Percentiles rank a stretch among this genome's conserved stretches.
Conservation (phyloP, 139 green algal genomes). For the Chlamydomonas applanata region DNA sequence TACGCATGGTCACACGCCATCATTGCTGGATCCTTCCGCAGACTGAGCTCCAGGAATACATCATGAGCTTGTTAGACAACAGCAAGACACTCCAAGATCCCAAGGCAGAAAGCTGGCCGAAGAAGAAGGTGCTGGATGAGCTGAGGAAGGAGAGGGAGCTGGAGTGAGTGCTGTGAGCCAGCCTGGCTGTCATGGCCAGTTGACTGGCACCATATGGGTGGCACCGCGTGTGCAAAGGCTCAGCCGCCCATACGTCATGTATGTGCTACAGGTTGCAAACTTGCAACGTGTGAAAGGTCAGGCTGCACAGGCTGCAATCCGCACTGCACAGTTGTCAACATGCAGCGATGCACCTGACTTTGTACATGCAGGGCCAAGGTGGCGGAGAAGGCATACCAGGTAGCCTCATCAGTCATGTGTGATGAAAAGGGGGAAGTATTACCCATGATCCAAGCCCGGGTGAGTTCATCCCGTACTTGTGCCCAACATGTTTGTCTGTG, state of each 20-base stretch:
- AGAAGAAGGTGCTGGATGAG: constrained; percentile 5
- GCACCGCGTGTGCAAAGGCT: no score
- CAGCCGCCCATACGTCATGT: no score
- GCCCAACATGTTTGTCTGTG: no score
- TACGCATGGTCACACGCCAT: no score
- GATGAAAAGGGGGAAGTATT: not conserved
- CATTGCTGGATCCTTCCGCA: no score
- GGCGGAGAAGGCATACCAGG: not conserved
- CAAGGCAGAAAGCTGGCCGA: not conserved
- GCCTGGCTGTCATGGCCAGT: no score
- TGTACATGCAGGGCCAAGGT: constrained; percentile 5
- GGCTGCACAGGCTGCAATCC: not conserved
- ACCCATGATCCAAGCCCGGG: not conserved
- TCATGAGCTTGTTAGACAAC: not conserved
- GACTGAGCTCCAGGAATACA: constrained; percentile 5
- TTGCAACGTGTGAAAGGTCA: no score
- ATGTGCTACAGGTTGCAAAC: no score
- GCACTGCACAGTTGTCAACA: no score
- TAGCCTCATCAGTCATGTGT: not conserved
- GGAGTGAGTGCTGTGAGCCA: constrained; percentile 4
- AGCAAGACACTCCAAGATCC: constrained; percentile 4
- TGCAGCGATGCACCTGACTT: no score
- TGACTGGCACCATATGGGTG: no score
- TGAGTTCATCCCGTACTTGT: no score
- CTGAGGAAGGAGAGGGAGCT: constrained; percentile 1